Base-by-base conservation (phyloP, 768 basidiomycete species). In the Leccinum obscurum region DNA sequence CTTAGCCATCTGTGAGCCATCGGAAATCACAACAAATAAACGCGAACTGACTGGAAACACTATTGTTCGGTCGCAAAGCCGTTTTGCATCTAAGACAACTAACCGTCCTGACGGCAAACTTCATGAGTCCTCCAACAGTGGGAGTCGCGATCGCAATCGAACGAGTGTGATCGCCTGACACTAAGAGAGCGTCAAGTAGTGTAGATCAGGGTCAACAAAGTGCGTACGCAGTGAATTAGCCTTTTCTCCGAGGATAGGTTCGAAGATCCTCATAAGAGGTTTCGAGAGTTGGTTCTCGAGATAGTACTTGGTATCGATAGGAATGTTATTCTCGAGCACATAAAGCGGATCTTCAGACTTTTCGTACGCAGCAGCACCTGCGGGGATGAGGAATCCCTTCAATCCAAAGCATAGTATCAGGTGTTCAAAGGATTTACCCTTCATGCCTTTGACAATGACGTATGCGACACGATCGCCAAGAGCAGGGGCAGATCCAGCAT, bases 281-380 rank as follows among this genome's bases (percentile, higher is more conserved):
- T 98, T 98, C 1, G 95, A 93, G 0, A 99, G 84, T 71, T 99
- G 97, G 68, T 98, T 98, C 59, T 99, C 96, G 52, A 99, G 85
- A 71, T 98, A 99, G 74, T 99, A 98, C 69, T 92, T 89, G 6
- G 97, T 98, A 70, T 99, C 97, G 62, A 99, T 95, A 0, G 97
- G 97, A 48, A 99, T 85, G 72, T 94, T 99, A 75, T 99, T 94
- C 74, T 99, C 97, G 22, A 99, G 83, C 15, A 98, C 97, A 68
- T 93, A 98, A 56, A 99, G 81, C 0, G 97, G 97, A 67, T 98
- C 97, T 71, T 99, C 97, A 0, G 96, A 98, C 74, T 98, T 98
- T 72, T 98, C 96, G 66, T 97, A 99, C 15, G 96, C 97, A 15
- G 95, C 94, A 13, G 97, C 96, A 66, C 93, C 92, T 93, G n/a